These are phyloP conservation scores for Crithidia mellificae DNA, from an alignment of 208 protist genomes.

Conservation along the genomic window DNA sequence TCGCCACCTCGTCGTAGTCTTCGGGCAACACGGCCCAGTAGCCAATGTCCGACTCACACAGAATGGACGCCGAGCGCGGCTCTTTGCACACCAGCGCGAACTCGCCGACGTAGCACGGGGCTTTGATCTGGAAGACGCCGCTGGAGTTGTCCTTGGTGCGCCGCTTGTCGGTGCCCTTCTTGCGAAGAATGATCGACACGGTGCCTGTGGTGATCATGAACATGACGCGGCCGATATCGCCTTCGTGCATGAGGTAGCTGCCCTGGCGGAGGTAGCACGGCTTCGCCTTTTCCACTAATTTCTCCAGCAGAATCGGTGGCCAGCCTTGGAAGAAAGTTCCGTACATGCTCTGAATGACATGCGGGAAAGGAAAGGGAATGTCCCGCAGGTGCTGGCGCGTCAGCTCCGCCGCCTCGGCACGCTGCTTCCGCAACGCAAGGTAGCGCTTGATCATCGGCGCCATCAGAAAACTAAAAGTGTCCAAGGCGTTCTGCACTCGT, in stretches of 20 bases:
- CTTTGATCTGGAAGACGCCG: constrained; percentile 65
- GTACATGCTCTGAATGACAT: constrained; percentile 83
- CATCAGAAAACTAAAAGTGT: constrained; percentile 71
- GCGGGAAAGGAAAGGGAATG: constrained; percentile 74
- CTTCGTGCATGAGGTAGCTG: constrained; percentile 86
- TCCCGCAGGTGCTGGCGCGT: constrained; percentile 56
- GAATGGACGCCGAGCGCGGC: constrained; percentile 81
- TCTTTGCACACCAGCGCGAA: constrained; percentile 91
- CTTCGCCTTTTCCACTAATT: constrained; percentile 60
- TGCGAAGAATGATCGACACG: constrained; percentile 72
- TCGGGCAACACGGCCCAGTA: constrained; percentile 80
- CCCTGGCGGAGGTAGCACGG: constrained; percentile 64
- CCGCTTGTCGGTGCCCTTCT: constrained; percentile 71
- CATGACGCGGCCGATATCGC: constrained; percentile 87
- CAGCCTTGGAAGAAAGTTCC: constrained; percentile 87
- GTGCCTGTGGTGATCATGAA: constrained; percentile 83
- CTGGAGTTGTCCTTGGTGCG: constrained; percentile 76
- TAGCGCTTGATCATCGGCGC: constrained; percentile 69
- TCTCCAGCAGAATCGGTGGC: constrained; percentile 68
- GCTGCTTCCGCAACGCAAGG: constrained; percentile 39
- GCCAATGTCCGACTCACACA: constrained; percentile 83
- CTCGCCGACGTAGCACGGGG: constrained; percentile 87
- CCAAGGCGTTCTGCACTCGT: constrained; percentile 64
- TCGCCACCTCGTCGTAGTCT: constrained; percentile 80
- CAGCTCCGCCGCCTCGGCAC: constrained; percentile 40